Conservation (phyloP, 768 basidiomycete genomes). For the Termitomyces sp. region DNA sequence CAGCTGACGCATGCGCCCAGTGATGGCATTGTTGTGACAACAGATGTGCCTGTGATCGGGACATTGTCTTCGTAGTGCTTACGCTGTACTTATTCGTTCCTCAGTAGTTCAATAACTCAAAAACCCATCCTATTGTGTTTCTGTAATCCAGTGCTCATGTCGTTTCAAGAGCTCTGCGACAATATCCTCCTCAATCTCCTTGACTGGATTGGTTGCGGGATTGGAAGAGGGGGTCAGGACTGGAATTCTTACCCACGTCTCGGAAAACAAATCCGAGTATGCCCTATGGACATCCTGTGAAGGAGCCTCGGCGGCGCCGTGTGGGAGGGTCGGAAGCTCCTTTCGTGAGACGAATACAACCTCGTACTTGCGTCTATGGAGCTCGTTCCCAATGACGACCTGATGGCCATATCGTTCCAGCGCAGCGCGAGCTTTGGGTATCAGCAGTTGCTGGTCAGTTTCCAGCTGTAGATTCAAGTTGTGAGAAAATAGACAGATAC, state of each 20-base stretch:
- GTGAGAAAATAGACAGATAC: not conserved
- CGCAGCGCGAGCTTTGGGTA: constrained; percentile 87
- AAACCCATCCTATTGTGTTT: not conserved
- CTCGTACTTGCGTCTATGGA: constrained; percentile 86
- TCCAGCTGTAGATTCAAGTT: constrained; percentile 59
- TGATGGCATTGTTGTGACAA: too few species aligned
- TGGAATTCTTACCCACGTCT: constrained; percentile 64
- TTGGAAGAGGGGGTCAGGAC: constrained; percentile 25
- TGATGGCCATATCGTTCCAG: constrained; percentile 95
- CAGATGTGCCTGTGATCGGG: too few species aligned
- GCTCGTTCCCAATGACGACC: constrained; percentile 93
- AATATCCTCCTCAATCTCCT: constrained; percentile 95
- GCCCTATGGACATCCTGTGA: constrained; percentile 1
- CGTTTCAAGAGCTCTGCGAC: constrained; percentile 66
- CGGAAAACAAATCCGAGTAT: constrained; percentile 29
- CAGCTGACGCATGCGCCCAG: not conserved
- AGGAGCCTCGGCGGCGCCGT: constrained; percentile 5
- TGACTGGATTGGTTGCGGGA: constrained; percentile 29
- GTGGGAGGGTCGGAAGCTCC: constrained; percentile 13
- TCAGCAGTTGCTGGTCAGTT: constrained; percentile 75
- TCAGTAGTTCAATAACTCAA: not conserved
- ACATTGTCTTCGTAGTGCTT: too few species aligned
- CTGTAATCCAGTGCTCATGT: constrained; percentile 66
- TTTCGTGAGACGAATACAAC: constrained; percentile 84
- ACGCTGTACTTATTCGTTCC: not conserved